phyloP scores from a whole-genome alignment of 1,139 yeast species.

The Kodamaea alishanica region DNA sequence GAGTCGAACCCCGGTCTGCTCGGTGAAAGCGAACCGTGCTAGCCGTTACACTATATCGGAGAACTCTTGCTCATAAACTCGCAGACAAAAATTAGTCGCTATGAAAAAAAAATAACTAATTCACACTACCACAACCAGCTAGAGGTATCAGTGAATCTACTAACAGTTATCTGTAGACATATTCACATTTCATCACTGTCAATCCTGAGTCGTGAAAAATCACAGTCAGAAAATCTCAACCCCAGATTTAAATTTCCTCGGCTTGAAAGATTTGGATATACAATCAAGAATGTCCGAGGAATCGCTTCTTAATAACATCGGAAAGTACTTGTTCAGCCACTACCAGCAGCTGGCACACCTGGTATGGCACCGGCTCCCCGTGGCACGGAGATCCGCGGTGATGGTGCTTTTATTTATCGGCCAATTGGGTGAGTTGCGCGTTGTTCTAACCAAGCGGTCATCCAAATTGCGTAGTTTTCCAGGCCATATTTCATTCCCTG shows the following conservation, averaged over 20 bases:
- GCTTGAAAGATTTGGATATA: no score
- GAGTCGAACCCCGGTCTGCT: conserved; percentile 82
- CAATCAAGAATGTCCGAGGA: conserved; percentile 18
- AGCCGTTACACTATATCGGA: conserved; percentile 81
- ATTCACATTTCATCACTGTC: no score
- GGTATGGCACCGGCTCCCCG: conserved; percentile 59
- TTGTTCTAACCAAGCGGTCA: conserved; percentile 73
- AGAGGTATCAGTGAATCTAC: no score
- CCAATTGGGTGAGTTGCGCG: conserved; percentile 66
- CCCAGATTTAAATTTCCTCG: no score
- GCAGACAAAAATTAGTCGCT: no score
- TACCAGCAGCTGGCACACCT: conserved; percentile 32
- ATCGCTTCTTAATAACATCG: conserved; percentile 20
- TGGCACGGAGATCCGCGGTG: conserved; percentile 70
- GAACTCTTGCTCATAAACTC: no score
- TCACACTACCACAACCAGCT: no score
- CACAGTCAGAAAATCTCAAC: neutral
- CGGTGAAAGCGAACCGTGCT: conserved; percentile 83
- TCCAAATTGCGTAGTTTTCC: conserved; percentile 67
- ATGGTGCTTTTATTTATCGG: conserved; percentile 70
- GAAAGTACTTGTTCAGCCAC: conserved; percentile 21
- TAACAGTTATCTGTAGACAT: no score
- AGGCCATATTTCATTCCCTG: conserved; percentile 88
- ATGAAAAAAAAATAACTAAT: no score
- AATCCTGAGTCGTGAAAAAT: no score